These are phyloP conservation scores for Quercus parvula DNA, from an alignment of 306 rosid genomes.

Conservation along the genomic window DNA sequence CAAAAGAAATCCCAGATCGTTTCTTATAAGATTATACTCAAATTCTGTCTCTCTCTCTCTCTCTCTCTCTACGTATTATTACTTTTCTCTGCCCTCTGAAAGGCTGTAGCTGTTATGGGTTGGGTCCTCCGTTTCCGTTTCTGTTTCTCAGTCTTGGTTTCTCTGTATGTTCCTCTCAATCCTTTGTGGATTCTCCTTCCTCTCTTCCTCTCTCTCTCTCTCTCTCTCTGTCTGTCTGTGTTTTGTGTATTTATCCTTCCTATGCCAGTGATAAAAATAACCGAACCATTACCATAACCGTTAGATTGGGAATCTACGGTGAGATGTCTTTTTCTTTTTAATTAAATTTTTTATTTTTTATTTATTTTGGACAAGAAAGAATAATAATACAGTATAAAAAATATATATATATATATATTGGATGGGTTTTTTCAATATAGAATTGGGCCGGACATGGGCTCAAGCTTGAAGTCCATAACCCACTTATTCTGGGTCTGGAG, in stretches of 20 bases:
- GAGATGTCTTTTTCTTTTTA: neutral
- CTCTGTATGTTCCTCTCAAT: slow-evolving; percentile 7
- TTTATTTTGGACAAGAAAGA: neutral
- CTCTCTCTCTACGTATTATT: neutral
- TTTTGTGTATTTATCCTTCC: slow-evolving; percentile 31
- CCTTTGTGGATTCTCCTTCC: slow-evolving; percentile 22
- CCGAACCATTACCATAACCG: slow-evolving; percentile 25
- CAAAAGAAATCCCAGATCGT: slow-evolving; percentile 34
- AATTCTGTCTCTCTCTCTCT: neutral
- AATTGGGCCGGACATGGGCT: neutral
- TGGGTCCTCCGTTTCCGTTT: neutral
- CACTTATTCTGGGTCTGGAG: neutral
- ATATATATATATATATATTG: too few species aligned
- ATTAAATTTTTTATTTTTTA: neutral
- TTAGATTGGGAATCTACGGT: slow-evolving; percentile 27
- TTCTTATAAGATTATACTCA: neutral
- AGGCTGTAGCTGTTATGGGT: slow-evolving; percentile 1
- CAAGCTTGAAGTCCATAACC: neutral
- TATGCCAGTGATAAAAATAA: slow-evolving; percentile 12
- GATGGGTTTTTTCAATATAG: slow-evolving; percentile 5
- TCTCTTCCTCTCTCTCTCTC: neutral
- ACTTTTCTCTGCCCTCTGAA: neutral
- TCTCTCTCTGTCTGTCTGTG: neutral
- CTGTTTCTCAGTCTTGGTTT: neutral
- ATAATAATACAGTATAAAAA: too few species aligned